Evolutionary conservation across 148 eudicot species (phyloP).

Genomic region (Arctostaphylos glauca): DNA sequence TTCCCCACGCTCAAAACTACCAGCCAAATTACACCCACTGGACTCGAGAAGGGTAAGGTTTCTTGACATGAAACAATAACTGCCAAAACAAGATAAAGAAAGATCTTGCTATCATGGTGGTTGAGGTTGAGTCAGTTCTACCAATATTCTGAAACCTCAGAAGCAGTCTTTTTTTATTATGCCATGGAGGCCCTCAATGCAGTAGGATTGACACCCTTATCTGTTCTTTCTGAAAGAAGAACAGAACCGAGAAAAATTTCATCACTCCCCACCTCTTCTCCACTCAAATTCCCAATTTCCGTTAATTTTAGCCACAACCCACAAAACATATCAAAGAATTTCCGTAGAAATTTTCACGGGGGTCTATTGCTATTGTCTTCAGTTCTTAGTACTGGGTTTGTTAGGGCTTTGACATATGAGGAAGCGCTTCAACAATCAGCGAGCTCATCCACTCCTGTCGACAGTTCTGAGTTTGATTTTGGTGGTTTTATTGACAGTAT

Average conservation of each 20-base stretch:
- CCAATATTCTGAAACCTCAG: constrained; percentile 10
- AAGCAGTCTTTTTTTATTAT: constrained; percentile 5
- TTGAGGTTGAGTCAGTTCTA: not conserved
- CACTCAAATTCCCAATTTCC: constrained; percentile 35
- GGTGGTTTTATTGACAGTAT: constrained; percentile 52
- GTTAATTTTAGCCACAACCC: constrained; percentile 28
- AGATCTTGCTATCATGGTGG: constrained; percentile 14
- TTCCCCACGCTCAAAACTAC: constrained; percentile 24
- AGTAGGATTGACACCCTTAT: constrained; percentile 62
- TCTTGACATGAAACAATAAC: not conserved
- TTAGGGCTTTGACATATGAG: constrained; percentile 75
- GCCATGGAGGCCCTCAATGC: constrained; percentile 87
- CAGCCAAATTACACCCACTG: constrained; percentile 24
- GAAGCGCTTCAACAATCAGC: constrained; percentile 73
- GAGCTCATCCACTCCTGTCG: constrained; percentile 28
- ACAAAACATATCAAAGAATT: constrained; percentile 24
- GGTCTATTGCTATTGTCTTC: constrained; percentile 61
- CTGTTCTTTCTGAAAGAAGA: constrained; percentile 63
- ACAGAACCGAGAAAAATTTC: constrained; percentile 55
- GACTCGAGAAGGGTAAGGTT: not conserved
- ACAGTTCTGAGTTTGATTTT: constrained; percentile 50
- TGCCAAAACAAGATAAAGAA: not conserved
- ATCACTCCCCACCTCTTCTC: constrained; percentile 33
- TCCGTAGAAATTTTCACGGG: constrained; percentile 40
- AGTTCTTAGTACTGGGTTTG: constrained; percentile 46